Percentiles rank a stretch among this genome's conserved stretches.
phyloP scores from a whole-genome alignment of 495 filamentous ascomycete species.

The Talaromyces thailandensis region DNA sequence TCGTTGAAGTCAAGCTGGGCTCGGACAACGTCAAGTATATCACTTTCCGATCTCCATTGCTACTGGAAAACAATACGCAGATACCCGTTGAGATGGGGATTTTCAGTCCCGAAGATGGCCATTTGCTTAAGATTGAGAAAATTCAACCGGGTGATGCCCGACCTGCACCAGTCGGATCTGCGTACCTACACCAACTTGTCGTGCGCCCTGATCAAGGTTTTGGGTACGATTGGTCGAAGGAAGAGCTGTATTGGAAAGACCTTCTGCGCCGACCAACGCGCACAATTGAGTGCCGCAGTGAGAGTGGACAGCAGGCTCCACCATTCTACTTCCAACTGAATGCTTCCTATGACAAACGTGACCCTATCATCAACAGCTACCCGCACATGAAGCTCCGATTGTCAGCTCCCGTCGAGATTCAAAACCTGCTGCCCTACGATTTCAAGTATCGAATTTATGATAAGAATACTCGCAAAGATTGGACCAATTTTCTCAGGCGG shows the following conservation, averaged over 20 bases:
- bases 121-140: conserved; percentile 96
- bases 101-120: conserved; percentile 77
- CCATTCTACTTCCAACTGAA: conserved; percentile 97
- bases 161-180: conserved; percentile 86
- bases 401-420: conserved; percentile 83
- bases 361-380: conserved; percentile 73
- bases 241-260: conserved; percentile 87
- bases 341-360: conserved; percentile 68
- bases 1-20: conserved; percentile 87
- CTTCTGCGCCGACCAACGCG: conserved; percentile 72
- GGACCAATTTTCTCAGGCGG: conserved; percentile 95
- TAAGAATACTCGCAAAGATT: conserved; percentile 94
- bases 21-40: conserved; percentile 95
- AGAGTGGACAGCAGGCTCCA: conserved; percentile 63
- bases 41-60: conserved; percentile 87
- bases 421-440: conserved; percentile 91
- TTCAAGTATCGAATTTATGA: conserved; percentile 99
- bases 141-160: conserved; percentile 85
- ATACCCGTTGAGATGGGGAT: conserved; percentile 94
- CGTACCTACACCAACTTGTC: conserved; percentile 83
- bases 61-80: conserved; percentile 96
- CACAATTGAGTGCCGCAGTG: conserved; percentile 78
- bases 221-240: conserved; percentile 88
- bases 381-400: conserved; percentile 91
- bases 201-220: conserved; percentile 93